Base-by-base conservation (phyloP, 177 flowering plant species). In the Vitis hybrid region DNA sequence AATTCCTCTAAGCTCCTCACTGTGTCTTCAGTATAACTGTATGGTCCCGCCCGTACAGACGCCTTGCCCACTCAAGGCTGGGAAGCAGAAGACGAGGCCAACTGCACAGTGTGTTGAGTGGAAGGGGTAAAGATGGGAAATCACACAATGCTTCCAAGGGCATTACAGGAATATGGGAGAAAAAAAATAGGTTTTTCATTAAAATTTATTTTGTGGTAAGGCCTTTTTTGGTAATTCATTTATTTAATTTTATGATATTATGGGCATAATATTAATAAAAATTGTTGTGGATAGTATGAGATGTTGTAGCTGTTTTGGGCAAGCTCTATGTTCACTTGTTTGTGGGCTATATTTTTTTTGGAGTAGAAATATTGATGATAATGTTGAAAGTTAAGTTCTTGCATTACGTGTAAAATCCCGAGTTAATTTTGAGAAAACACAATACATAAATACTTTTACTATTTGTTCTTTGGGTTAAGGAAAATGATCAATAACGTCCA, bases 1-100 rank as follows among this genome's bases (percentile, higher is more conserved):
- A 72, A 92, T 96, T 79, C 99, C 99, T 1, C 7, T 80, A 72
- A 90, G 91, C 56, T 83, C 84, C 10, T 92, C 97, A 1, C 70
- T 96, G 75, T 96, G 99, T 72, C 75, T 96, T 70, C 95, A 89
- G 86, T 96, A 96, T 55, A 96, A 96, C 52, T 96, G 99, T 67
- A 92, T 96, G 99, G 97, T 93, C 7, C 97, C 92, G 65, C 98
- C 99, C 11, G 76, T 90, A 6, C 82, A 89, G 82, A 83, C 92
- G 27, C 78, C 97, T 7, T 96, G 99, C 81, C 99, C 99, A 24
- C 54, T 80, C 65, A 88, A 85, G 74, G 92, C 97, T 3, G 99
- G 99, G 68, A 82, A 69, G 66, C 92, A 88, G 88, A 90, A 86
- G 78, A 84, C 91, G 0, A 80, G 99, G 73, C 99, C 99, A 1